phyloP scores from a whole-genome alignment of 2,329 filamentous ascomycete genomes.

The Epichloe baconii region DNA sequence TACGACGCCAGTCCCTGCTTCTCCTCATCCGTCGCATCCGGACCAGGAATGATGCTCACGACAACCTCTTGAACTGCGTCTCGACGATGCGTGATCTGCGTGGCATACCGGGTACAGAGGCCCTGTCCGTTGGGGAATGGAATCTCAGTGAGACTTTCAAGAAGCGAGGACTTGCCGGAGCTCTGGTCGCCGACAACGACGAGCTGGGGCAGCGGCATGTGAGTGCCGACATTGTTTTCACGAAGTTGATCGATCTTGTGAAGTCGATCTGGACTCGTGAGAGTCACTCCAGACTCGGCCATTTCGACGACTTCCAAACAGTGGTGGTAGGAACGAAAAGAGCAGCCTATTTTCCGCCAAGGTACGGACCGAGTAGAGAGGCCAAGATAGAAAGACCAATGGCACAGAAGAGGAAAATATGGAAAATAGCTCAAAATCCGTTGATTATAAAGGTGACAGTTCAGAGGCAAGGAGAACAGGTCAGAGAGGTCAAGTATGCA shows the following conservation, averaged over 20 bases:
- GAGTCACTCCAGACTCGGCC: background rate
- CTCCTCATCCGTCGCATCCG: constrained; percentile 6
- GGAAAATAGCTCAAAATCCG: no score
- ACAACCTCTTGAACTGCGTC: constrained; percentile 22
- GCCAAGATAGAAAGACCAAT: no score
- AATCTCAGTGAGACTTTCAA: constrained; percentile 49
- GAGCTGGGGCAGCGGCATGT: constrained; percentile 41
- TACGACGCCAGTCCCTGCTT: constrained; percentile 1
- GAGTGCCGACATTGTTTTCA: constrained; percentile 24
- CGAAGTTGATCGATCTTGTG: constrained; percentile 28
- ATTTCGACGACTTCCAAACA: background rate
- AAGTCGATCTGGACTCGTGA: constrained; percentile 3
- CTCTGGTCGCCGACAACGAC: constrained; percentile 77
- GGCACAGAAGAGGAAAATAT: no score
- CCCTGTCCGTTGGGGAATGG: constrained; percentile 30
- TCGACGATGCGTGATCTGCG: constrained; percentile 15
- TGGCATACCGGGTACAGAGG: constrained; percentile 36
- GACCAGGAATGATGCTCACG: constrained; percentile 25
- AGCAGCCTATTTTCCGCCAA: background rate
- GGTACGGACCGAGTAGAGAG: background rate
- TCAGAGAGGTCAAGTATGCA: no score
- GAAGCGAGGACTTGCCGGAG: constrained; percentile 72
- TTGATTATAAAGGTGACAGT: no score
- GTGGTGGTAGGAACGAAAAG: background rate
- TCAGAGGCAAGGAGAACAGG: no score